phyloP scores from a whole-genome alignment of 768 basidiomycete genomes.

The Lentinula sp. region DNA sequence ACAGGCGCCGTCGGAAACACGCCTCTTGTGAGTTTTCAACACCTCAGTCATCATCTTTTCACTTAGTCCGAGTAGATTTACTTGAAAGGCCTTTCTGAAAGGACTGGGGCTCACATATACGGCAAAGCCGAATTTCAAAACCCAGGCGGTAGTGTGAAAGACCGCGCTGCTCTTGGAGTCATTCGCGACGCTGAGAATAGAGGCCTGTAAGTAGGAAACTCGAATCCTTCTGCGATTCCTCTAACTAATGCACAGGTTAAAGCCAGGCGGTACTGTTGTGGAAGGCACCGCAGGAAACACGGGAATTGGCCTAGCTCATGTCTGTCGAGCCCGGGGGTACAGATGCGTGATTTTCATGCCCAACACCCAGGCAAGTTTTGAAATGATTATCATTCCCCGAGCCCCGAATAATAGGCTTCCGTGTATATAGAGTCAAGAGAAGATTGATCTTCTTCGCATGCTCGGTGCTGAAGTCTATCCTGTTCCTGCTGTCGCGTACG shows the following conservation, averaged over 20 bases:
- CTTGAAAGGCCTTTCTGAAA: constrained; percentile 74
- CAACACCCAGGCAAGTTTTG: constrained; percentile 63
- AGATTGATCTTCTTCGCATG: constrained; percentile 96
- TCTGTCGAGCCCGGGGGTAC: constrained; percentile 90
- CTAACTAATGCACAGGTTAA: constrained; percentile 41
- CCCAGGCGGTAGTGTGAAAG: constrained; percentile 96
- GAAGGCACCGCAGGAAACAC: constrained; percentile 99
- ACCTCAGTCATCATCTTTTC: not conserved
- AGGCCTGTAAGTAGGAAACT: constrained; percentile 52
- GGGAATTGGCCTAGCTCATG: constrained; percentile 92
- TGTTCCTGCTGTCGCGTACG: constrained; percentile 94
- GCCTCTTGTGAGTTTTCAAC: constrained; percentile 58
- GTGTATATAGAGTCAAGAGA: constrained; percentile 84
- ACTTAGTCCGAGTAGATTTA: constrained; percentile 52
- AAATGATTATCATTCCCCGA: not conserved
- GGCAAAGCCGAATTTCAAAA: constrained; percentile 99
- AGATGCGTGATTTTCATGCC: constrained; percentile 99
- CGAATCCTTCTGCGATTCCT: not conserved
- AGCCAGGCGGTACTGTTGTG: constrained; percentile 93
- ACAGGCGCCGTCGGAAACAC: constrained; percentile 89
- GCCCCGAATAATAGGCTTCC: not conserved
- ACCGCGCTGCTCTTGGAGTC: constrained; percentile 90
- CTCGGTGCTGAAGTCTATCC: constrained; percentile 95
- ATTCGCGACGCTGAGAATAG: constrained; percentile 80
- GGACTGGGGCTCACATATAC: constrained; percentile 76